A percentile compares a stretch with the other conserved stretches of the same genome.
phyloP scores from a whole-genome alignment of 2,329 filamentous ascomycete species.

The Parascedosporium putredinis region DNA sequence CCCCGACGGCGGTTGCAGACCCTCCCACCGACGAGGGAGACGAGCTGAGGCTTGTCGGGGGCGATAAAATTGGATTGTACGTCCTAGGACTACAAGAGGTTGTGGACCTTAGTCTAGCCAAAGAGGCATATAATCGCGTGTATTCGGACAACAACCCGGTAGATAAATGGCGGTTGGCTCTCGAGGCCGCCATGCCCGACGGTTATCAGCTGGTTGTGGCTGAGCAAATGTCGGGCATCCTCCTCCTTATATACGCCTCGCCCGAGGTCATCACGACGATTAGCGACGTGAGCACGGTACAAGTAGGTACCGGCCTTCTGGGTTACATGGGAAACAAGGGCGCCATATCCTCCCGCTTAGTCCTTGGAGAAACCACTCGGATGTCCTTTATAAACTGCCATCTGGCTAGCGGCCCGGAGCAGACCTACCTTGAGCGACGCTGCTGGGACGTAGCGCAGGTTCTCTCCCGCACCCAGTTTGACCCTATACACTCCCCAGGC shows the following conservation, averaged over 20 bases:
- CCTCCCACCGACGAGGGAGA: conserved; percentile 27
- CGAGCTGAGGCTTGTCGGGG: conserved; percentile 39
- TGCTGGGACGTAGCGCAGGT: conserved; percentile 88
- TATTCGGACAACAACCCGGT: conserved; percentile 64
- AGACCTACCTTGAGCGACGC: conserved; percentile 65
- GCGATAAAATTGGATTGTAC: conserved; percentile 74
- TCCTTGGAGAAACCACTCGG: conserved; percentile 82
- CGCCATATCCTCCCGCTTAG: conserved; percentile 67
- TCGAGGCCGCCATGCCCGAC: conserved; percentile 62
- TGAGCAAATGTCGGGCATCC: conserved; percentile 76
- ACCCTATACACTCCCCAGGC: conserved; percentile 56
- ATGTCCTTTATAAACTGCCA: conserved; percentile 89
- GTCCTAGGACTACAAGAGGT: conserved; percentile 87
- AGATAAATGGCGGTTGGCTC: conserved; percentile 69
- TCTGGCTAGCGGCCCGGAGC: conserved; percentile 76
- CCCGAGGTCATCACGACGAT: conserved; percentile 64
- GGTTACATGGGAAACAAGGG: conserved; percentile 97
- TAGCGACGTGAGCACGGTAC: conserved; percentile 70
- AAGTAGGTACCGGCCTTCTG: conserved; percentile 79
- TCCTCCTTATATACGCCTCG: conserved; percentile 78
- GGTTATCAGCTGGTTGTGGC: conserved; percentile 70
- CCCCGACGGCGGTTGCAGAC: conserved; percentile 33
- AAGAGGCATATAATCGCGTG: conserved; percentile 61
- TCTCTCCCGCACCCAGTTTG: conserved; percentile 63
- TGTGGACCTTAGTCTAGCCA: conserved; percentile 70